Percentiles rank a stretch among this genome's conserved stretches.
Evolutionary conservation across 2,329 filamentous ascomycete species (phyloP).

Genomic region (Trichoderma sp.): DNA sequence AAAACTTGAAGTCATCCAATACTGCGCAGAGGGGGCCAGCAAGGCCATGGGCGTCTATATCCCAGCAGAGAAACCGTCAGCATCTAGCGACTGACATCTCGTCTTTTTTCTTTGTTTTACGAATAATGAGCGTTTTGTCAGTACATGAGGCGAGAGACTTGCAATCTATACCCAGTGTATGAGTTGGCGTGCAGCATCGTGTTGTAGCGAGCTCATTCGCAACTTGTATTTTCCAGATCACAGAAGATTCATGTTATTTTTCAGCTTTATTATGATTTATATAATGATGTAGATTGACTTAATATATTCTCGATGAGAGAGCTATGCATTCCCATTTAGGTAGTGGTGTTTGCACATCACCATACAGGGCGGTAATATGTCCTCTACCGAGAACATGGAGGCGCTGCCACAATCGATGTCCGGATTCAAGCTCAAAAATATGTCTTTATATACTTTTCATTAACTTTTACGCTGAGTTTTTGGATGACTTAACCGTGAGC

Average conservation of each 20-base stretch:
- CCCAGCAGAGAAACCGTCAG: slow-evolving; percentile 30
- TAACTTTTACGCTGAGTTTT: not conserved
- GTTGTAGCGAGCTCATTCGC: not conserved
- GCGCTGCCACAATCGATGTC: not conserved
- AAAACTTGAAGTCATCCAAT: slow-evolving; percentile 77
- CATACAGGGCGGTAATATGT: not conserved
- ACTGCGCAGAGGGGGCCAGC: slow-evolving; percentile 86
- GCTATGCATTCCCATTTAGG: not conserved
- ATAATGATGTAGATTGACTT: not conserved
- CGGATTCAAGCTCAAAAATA: not conserved
- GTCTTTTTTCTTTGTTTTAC: not conserved
- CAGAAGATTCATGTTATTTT: not conserved
- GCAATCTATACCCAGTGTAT: not conserved
- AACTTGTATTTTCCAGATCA: not conserved
- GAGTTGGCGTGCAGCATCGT: not conserved
- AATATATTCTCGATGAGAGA: not conserved
- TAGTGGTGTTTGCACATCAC: not conserved
- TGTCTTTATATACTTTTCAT: not conserved
- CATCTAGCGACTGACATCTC: not conserved
- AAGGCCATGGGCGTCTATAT: slow-evolving; percentile 72
- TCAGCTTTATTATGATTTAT: not conserved
- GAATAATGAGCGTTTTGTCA: not conserved
- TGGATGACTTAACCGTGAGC: not conserved
- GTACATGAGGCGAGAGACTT: not conserved
- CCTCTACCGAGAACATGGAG: not conserved